These are phyloP conservation scores for Fomitopsis serialis DNA, from an alignment of 768 basidiomycete species.

Conservation along the genomic window DNA sequence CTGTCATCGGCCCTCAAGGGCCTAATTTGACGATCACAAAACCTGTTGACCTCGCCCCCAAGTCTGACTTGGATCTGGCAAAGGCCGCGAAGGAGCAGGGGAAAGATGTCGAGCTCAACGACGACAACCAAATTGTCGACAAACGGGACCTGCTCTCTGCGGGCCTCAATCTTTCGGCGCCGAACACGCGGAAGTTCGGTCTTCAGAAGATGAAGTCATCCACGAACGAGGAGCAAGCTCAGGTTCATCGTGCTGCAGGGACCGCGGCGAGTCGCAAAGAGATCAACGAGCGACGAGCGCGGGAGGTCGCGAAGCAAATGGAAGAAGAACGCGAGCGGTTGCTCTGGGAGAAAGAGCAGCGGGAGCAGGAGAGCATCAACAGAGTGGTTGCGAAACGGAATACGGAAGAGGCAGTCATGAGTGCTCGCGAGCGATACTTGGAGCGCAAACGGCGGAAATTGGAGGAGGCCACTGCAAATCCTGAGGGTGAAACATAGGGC, in stretches of 20 bases:
- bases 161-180: slow-evolving; percentile 84
- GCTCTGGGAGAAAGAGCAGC: slow-evolving; percentile 47
- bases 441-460: slow-evolving; percentile 76
- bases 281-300: slow-evolving; percentile 76
- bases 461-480: slow-evolving; percentile 32
- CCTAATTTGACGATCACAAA: slow-evolving; percentile 75
- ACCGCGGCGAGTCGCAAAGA: slow-evolving; percentile 75
- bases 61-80: slow-evolving; percentile 74
- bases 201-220: slow-evolving; percentile 26
- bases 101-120: slow-evolving; percentile 88
- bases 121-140: slow-evolving; percentile 96
- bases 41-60: slow-evolving; percentile 55
- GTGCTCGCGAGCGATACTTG: slow-evolving; percentile 68
- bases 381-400: slow-evolving; percentile 72
- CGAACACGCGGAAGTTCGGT: slow-evolving; percentile 72
- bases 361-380: slow-evolving; percentile 60
- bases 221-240: slow-evolving; percentile 28
- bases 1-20: slow-evolving; percentile 57
- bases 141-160: slow-evolving; percentile 88
- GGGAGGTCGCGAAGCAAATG: slow-evolving; percentile 77
- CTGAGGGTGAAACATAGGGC: not conserved
- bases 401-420: slow-evolving; percentile 65
- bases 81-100: slow-evolving; percentile 65
- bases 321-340: slow-evolving; percentile 64
- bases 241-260: slow-evolving; percentile 75